A percentile compares a stretch with the other conserved stretches of the same genome.
phyloP scores from a whole-genome alignment of 2,329 filamentous ascomycete genomes.

The Colletotrichum euphorbiae region DNA sequence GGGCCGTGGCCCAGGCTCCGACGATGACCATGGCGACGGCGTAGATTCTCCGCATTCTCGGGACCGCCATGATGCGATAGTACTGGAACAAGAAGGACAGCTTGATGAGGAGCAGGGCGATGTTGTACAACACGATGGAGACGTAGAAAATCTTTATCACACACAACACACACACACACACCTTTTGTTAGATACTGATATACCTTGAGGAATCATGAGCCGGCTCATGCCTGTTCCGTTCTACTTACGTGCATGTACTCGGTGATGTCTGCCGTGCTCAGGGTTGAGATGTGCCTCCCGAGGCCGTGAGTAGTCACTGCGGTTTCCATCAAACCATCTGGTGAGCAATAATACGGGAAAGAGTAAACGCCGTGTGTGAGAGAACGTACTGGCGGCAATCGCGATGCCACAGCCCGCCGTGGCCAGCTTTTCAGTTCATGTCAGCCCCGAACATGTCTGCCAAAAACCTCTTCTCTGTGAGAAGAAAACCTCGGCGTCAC shows the following conservation, averaged over 20 bases:
- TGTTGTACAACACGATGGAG: constrained; percentile 49
- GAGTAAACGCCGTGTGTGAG: background rate
- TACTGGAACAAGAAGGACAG: constrained; percentile 53
- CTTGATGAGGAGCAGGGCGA: constrained; percentile 47
- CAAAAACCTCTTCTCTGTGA: too few species aligned
- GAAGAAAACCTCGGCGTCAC: background rate
- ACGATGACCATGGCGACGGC: constrained; percentile 44
- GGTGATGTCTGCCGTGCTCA: constrained; percentile 6
- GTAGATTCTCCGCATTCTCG: constrained; percentile 44
- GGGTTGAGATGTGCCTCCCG: constrained; percentile 36
- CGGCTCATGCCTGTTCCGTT: too few species aligned
- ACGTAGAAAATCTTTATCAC: constrained; percentile 48
- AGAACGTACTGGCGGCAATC: constrained; percentile 20
- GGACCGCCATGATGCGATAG: constrained; percentile 48
- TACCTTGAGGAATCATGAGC: background rate
- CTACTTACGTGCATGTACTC: constrained; percentile 39
- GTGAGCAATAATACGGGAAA: too few species aligned
- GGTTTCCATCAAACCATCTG: background rate
- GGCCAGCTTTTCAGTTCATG: constrained; percentile 14
- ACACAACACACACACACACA: too few species aligned
- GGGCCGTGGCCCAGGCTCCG: constrained; percentile 44
- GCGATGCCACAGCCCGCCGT: constrained; percentile 21
- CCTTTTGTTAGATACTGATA: background rate
- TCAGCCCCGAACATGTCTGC: background rate
- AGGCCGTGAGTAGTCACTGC: constrained; percentile 38